Evolutionary conservation across 1,284 basidiomycete genomes (phyloP).

Genomic region (Microbotryum intermedium): DNA sequence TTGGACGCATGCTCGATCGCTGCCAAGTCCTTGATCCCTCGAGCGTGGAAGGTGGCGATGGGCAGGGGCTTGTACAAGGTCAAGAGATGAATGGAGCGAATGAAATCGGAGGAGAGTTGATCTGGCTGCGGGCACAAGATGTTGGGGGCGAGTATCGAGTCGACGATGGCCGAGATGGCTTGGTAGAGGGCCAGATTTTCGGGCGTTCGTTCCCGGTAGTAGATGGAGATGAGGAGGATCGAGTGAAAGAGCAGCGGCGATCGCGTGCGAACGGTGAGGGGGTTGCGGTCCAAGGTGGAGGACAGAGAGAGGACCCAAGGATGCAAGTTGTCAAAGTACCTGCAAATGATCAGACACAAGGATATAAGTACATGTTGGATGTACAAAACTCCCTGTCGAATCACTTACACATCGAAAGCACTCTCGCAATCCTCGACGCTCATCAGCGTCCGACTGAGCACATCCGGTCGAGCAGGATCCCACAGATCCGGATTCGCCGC

Average conservation of each 20-base stretch:
- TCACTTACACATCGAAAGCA: constrained; percentile 17
- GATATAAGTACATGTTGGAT: neutral
- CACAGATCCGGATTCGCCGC: neutral
- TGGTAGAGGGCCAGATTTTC: constrained; percentile 21
- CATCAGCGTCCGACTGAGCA: constrained; percentile 18
- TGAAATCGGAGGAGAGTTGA: constrained; percentile 23
- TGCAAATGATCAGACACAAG: neutral
- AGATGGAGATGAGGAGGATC: constrained; percentile 25
- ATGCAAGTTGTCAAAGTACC: constrained; percentile 21
- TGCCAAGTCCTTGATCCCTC: constrained; percentile 11
- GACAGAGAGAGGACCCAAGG: constrained; percentile 21
- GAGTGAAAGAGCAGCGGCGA: constrained; percentile 28
- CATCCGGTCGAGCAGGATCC: constrained; percentile 12
- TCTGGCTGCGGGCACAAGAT: constrained; percentile 29
- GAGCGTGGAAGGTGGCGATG: constrained; percentile 14
- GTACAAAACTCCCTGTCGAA: too few relatives aligned
- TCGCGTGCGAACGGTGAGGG: constrained; percentile 15
- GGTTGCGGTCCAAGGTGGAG: constrained; percentile 14
- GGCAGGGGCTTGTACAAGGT: constrained; percentile 28
- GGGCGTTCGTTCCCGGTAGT: constrained; percentile 21
- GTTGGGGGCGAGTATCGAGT: constrained; percentile 22
- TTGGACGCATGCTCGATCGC: constrained; percentile 22
- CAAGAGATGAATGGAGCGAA: constrained; percentile 22
- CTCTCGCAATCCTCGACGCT: constrained; percentile 14
- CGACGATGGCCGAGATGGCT: constrained; percentile 20